Base-by-base conservation (phyloP, 1,139 yeast genomes). In the Kluyveromyces marxianus region DNA sequence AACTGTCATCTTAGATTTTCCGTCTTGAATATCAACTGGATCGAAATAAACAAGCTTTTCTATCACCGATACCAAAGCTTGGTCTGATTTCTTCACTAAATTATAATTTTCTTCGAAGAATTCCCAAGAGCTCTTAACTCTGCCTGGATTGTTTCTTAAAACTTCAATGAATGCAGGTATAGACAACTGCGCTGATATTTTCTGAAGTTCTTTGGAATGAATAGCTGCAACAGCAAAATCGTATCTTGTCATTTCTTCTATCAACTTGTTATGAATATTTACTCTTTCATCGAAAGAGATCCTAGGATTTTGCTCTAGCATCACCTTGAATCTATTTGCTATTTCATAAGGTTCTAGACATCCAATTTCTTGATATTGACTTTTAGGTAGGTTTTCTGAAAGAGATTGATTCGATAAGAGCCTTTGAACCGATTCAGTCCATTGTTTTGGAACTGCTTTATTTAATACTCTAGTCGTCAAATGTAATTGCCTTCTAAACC, bases 71-170 rank as follows among this genome's bases (percentile, higher is more conserved):
- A 38, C 25, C 27, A 58, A n/a, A 7, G 55, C 41, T 3, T 48
- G 54, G 39, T 58, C 58, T 32, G 54, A 49, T 7, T 50, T 27
- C 3, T 36, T 34, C 3, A 42, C 46, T n/a, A 25, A 14, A 3
- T 27, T 30, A 32, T 24, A 42, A 14, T 50, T 40, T 14, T 51
- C 51, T 14, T 50, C 37, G 30, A 56, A 57, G 14, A 55, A 38
- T 43, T 56, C 63, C 65, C 62, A 63, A 3, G 63, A 58, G 39
- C 55, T 58, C 33, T 45, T 45, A 24, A 56, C 61, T 44, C 67
- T 56, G 2, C 65, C 65, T 25, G 67, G 66, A 44, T 63, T 63
- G 35, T 55, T 41, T 31, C 49, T 49, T 4, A 62, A 46, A 26
- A 62, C 48, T 41, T 57, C 55, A 3, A 50, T 41, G 5, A 60